A percentile compares a stretch with the other conserved stretches of the same genome.
phyloP scores from a whole-genome alignment of 2,329 filamentous ascomycete genomes.

The Teratosphaeria epicoccoides region DNA sequence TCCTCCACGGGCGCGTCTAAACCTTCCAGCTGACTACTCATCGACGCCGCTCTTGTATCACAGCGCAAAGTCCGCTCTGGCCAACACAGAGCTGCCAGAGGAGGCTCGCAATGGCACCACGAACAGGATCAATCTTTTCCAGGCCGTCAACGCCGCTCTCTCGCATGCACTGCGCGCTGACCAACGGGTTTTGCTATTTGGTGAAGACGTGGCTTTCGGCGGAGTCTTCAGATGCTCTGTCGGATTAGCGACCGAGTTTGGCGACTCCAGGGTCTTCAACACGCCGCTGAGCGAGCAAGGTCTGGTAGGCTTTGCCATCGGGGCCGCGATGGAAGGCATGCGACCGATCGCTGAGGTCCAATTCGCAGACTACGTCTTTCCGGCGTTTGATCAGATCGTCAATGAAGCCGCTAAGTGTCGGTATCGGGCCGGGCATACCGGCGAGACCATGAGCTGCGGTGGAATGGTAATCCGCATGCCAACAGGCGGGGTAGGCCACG shows the following conservation, averaged over 20 bases:
- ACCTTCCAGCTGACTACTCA: conserved; percentile 78
- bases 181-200: conserved; percentile 81
- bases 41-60: conserved; percentile 74
- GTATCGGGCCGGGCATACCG: conserved; percentile 55
- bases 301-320: conserved; percentile 87
- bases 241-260: conserved; percentile 80
- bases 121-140: conserved; percentile 85
- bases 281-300: conserved; percentile 91
- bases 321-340: conserved; percentile 82
- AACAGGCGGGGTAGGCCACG: conserved; percentile 79
- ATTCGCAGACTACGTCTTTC: conserved; percentile 89
- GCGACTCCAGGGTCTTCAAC: conserved; percentile 85
- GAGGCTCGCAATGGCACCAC: conserved; percentile 41
- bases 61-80: conserved; percentile 59
- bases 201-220: conserved; percentile 93
- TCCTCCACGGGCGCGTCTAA: conserved; percentile 52
- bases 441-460: conserved; percentile 42
- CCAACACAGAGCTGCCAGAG: conserved; percentile 57
- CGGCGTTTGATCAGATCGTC: conserved; percentile 86
- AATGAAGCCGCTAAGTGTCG: conserved; percentile 86
- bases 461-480: conserved; percentile 86
- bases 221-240: conserved; percentile 84
- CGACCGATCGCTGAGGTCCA: conserved; percentile 89
- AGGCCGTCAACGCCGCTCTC: conserved; percentile 84
- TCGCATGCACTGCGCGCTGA: conserved; percentile 72